Percentiles rank a stretch among this genome's conserved stretches.
phyloP scores from a whole-genome alignment of 169 alveolate genomes.

The Cryptosporidium sp. region DNA sequence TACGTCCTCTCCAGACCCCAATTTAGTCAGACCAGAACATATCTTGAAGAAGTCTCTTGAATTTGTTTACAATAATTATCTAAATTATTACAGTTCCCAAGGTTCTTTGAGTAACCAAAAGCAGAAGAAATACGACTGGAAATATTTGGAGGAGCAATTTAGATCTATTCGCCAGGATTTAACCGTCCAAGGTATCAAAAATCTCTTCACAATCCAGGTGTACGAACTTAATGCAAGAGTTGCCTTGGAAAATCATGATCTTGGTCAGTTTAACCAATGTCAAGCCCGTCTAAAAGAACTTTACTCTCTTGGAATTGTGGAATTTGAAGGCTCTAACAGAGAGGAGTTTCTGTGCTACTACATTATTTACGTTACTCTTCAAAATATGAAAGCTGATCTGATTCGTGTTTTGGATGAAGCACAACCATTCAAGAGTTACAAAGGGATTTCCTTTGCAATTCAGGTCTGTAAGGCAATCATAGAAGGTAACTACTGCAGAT shows the following conservation, averaged over 20 bases:
- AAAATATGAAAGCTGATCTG: conserved; percentile 80
- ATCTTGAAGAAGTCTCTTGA: conserved; percentile 80
- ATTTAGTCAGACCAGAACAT: conserved; percentile 83
- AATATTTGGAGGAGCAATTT: conserved; percentile 89
- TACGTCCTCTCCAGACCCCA: conserved; percentile 86
- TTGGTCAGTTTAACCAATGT: conserved; percentile 94
- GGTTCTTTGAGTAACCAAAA: conserved; percentile 72
- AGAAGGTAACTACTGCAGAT: conserved; percentile 79
- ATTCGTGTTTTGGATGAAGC: conserved; percentile 50
- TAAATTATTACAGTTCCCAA: conserved; percentile 55
- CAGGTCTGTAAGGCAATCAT: conserved; percentile 50
- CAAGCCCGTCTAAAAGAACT: conserved; percentile 91
- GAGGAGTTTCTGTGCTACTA: conserved; percentile 80
- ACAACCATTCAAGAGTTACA: conserved; percentile 13
- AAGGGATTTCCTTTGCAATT: conserved; percentile 62
- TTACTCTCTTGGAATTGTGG: conserved; percentile 81
- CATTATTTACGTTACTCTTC: conserved; percentile 80
- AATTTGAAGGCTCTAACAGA: conserved; percentile 66
- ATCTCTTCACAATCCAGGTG: conserved; percentile 88
- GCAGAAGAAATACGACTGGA: conserved; percentile 82
- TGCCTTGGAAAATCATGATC: conserved; percentile 91
- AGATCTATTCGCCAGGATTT: conserved; percentile 93
- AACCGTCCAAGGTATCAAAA: conserved; percentile 91
- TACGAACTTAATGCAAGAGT: conserved; percentile 94
- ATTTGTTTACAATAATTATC: conserved; percentile 74